Conservation (phyloP, 169 alveolate species). For the Babesia bovis region DNA sequence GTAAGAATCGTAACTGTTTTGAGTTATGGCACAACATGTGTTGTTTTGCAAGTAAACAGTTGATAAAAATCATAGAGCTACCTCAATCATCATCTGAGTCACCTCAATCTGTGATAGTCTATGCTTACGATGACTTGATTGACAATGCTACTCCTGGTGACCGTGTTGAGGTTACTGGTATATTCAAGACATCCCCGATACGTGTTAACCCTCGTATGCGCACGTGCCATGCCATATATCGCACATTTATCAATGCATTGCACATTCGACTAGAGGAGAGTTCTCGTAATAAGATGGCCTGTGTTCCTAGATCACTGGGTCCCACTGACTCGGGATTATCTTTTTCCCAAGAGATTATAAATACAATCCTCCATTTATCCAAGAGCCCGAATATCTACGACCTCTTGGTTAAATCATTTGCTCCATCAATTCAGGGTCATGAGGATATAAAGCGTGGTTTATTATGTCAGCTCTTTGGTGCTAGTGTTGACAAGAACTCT, state of each 20-base stretch:
- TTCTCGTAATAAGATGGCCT: slow-evolving; percentile 47
- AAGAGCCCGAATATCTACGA: slow-evolving; percentile 90
- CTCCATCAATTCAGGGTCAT: slow-evolving; percentile 97
- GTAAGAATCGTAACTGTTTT: slow-evolving; percentile 89
- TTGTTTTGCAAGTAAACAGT: slow-evolving; percentile 91
- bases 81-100: slow-evolving; percentile 95
- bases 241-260: slow-evolving; percentile 93
- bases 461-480: slow-evolving; percentile 97
- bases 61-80: slow-evolving; percentile 91
- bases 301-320: slow-evolving; percentile 5
- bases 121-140: slow-evolving; percentile 94
- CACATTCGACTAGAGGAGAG: slow-evolving; percentile 76
- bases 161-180: slow-evolving; percentile 95
- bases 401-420: slow-evolving; percentile 90
- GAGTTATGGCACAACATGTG: slow-evolving; percentile 92
- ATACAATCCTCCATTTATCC: slow-evolving; percentile 82
- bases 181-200: slow-evolving; percentile 91
- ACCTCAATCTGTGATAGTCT: slow-evolving; percentile 83
- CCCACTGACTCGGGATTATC: slow-evolving; percentile 45
- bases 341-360: slow-evolving; percentile 69
- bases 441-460: slow-evolving; percentile 93
- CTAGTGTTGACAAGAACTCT: slow-evolving; percentile 78
- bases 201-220: slow-evolving; percentile 89
- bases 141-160: slow-evolving; percentile 97
- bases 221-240: slow-evolving; percentile 86